Evolutionary conservation across 305 asterid genomes (phyloP).

Genomic region (Coffea humblotiana): DNA sequence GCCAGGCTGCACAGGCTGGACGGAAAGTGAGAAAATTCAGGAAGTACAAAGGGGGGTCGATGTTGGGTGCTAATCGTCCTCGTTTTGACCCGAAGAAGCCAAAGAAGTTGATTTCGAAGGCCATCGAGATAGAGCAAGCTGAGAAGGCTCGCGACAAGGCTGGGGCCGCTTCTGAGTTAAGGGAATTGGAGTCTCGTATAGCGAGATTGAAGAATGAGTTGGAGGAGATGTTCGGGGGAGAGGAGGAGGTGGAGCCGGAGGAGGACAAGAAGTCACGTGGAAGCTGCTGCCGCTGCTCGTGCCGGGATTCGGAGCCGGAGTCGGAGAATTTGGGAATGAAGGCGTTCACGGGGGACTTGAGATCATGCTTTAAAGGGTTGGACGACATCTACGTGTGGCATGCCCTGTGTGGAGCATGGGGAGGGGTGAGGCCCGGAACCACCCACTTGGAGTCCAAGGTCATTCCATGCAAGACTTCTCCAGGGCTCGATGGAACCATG

Average conservation of each 20-base stretch:
- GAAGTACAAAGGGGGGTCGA: constrained; percentile 52
- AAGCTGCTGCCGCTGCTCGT: constrained; percentile 27
- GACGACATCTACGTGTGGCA: constrained; percentile 87
- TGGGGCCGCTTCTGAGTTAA: constrained; percentile 31
- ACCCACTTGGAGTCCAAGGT: constrained; percentile 54
- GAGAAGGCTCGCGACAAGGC: constrained; percentile 70
- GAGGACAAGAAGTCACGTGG: constrained; percentile 26
- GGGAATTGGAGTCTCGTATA: constrained; percentile 34
- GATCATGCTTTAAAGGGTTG: constrained; percentile 54
- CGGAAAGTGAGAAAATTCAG: constrained; percentile 73
- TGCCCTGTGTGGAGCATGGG: constrained; percentile 82
- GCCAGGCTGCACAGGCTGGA: constrained; percentile 68
- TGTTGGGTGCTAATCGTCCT: constrained; percentile 45
- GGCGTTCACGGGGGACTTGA: constrained; percentile 61
- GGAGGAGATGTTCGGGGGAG: constrained; percentile 43
- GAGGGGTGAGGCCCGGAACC: constrained; percentile 71
- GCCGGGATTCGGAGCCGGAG: constrained; percentile 11
- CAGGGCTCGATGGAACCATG: constrained; percentile 79
- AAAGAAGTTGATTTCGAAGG: constrained; percentile 58
- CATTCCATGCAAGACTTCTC: constrained; percentile 51
- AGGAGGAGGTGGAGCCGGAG: constrained; percentile 27
- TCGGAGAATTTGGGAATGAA: constrained; percentile 51
- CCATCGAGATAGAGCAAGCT: constrained; percentile 63
- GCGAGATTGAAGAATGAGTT: constrained; percentile 38
- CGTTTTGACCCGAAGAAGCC: constrained; percentile 59